A percentile compares a stretch with the other conserved stretches of the same genome.
Evolutionary conservation across 1,139 yeast genomes (phyloP).

Genomic region (Scheffersomyces illinoinensis): DNA sequence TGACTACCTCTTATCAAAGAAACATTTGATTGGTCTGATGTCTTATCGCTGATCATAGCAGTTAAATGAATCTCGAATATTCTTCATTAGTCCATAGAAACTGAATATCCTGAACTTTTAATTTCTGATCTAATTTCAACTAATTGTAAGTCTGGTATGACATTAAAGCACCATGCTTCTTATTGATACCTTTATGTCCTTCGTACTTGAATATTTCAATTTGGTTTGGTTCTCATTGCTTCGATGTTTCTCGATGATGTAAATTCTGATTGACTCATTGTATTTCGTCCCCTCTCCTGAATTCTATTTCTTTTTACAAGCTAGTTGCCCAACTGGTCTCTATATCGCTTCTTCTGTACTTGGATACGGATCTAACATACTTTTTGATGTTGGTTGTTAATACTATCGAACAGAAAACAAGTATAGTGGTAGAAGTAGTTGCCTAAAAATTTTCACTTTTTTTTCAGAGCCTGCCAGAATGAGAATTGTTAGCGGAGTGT

Average conservation of each 20-base stretch:
- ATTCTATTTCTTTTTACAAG: not conserved
- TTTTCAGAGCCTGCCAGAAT: not conserved
- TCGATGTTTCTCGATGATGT: not conserved
- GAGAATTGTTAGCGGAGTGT: not conserved
- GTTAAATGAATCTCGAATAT: not conserved
- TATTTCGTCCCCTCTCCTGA: not conserved
- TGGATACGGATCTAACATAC: constrained; percentile 12
- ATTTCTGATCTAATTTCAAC: not conserved
- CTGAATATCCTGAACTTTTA: not conserved
- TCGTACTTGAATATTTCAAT: not conserved
- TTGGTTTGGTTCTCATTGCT: not conserved
- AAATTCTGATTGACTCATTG: not conserved
- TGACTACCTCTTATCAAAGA: not conserved
- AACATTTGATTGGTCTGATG: not conserved
- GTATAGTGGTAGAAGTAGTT: not conserved
- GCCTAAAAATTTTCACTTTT: not conserved
- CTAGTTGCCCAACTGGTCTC: not conserved
- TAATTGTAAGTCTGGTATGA: not conserved
- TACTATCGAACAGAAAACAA: not conserved
- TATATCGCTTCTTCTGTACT: not conserved
- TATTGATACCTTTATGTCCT: not conserved
- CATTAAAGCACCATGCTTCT: not conserved
- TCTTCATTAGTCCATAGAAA: not conserved
- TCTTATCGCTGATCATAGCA: not conserved
- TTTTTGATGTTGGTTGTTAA: constrained; percentile 13